Evolutionary conservation across 2,329 filamentous ascomycete species (phyloP).

Genomic region (Apiospora aurea): DNA sequence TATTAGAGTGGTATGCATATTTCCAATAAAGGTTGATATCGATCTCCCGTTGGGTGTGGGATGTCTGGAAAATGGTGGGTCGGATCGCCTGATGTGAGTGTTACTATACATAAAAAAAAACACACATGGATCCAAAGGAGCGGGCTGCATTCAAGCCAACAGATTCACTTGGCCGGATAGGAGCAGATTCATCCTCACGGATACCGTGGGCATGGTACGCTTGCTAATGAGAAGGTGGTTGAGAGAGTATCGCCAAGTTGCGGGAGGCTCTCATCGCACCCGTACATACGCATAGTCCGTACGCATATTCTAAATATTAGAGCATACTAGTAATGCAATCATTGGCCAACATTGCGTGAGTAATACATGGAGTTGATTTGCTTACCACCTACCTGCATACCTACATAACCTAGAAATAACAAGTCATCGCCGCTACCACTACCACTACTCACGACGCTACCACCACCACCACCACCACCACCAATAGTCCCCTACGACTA

Average conservation of each 20-base stretch:
- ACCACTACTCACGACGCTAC: neutral
- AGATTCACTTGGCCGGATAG: neutral
- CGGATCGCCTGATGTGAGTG: slow-evolving; percentile 13
- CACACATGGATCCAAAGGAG: neutral
- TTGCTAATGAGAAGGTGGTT: neutral
- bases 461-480: neutral
- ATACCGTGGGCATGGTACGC: slow-evolving; percentile 7
- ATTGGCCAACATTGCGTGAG: neutral
- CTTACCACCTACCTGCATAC: neutral
- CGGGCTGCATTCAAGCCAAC: neutral
- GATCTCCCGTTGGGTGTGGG: slow-evolving; percentile 4
- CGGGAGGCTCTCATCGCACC: neutral
- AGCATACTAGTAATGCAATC: neutral
- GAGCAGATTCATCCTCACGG: neutral
- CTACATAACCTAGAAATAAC: neutral
- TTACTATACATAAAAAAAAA: neutral
- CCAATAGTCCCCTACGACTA: slow-evolving; percentile 8
- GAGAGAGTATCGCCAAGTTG: neutral
- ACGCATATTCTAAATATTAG: neutral
- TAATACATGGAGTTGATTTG: neutral
- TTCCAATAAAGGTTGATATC: slow-evolving; percentile 11
- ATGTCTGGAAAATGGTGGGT: slow-evolving; percentile 8
- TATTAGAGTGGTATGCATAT: neutral
- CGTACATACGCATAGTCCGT: neutral
- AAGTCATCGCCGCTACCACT: neutral